Percentiles rank a stretch among this genome's conserved stretches.
Conservation (phyloP, 495 filamentous ascomycete genomes). For the Saxispiralis lemnorum region DNA sequence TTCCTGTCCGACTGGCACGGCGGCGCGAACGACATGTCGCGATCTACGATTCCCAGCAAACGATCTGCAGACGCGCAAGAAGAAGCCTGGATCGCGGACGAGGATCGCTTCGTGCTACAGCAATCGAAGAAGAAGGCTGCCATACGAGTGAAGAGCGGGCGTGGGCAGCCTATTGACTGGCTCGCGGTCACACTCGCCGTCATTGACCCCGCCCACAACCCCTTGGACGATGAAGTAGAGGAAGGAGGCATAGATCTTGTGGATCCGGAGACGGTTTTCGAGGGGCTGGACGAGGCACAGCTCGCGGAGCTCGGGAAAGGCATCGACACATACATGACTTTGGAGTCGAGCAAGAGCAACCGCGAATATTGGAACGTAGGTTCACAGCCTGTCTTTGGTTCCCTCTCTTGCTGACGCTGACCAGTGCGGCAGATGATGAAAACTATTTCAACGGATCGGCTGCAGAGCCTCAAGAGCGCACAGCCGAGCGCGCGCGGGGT, state of each 20-base stretch:
- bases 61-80: slow-evolving; percentile 25
- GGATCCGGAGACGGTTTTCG: slow-evolving; percentile 66
- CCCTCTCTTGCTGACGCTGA: slow-evolving; percentile 17
- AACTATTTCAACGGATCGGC: slow-evolving; percentile 64
- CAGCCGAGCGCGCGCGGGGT: slow-evolving; percentile 51
- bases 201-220: slow-evolving; percentile 62
- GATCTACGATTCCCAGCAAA: slow-evolving; percentile 19
- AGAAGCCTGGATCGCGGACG: slow-evolving; percentile 65
- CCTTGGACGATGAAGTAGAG: slow-evolving; percentile 65
- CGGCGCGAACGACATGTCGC: background rate
- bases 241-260: slow-evolving; percentile 64
- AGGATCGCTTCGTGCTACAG: slow-evolving; percentile 89
- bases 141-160: slow-evolving; percentile 83
- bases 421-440: slow-evolving; percentile 46
- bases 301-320: slow-evolving; percentile 67
- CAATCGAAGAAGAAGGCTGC: slow-evolving; percentile 97
- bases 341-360: slow-evolving; percentile 65
- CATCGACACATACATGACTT: slow-evolving; percentile 63
- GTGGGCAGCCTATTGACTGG: slow-evolving; percentile 89
- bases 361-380: slow-evolving; percentile 69
- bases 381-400: background rate
- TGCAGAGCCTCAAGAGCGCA: slow-evolving; percentile 43
- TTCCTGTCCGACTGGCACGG: too few relatives aligned
- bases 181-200: slow-evolving; percentile 78
- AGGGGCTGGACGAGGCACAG: slow-evolving; percentile 51